Conservation (phyloP, 164 flowering plant genomes). For the Vitis rotundifolia region DNA sequence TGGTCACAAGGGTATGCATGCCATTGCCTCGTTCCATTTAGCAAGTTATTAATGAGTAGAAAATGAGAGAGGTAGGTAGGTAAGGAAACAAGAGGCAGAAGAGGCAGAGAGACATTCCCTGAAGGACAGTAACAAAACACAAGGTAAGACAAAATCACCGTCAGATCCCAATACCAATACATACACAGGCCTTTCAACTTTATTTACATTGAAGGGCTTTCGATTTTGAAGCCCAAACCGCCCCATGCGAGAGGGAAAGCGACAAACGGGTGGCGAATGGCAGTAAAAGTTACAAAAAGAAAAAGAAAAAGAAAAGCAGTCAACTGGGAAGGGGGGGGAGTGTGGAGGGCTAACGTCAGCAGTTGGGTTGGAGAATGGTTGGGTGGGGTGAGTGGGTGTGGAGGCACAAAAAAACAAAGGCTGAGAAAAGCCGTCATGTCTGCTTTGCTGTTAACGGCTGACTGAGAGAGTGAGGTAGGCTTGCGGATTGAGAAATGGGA, state of each 20-base stretch:
- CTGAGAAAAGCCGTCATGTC: slow-evolving; percentile 38
- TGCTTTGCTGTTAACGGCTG: slow-evolving; percentile 22
- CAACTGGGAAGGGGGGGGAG: slow-evolving; percentile 10
- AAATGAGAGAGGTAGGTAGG: background rate
- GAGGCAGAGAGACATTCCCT: slow-evolving; percentile 14
- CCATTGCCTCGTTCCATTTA: no score
- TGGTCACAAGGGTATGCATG: no score
- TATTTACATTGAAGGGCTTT: background rate
- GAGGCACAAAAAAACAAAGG: slow-evolving; percentile 13
- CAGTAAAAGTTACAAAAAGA: background rate
- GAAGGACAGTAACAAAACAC: slow-evolving; percentile 14
- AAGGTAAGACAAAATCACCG: slow-evolving; percentile 23
- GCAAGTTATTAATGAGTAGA: background rate
- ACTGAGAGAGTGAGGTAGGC: background rate
- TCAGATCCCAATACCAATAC: slow-evolving; percentile 30
- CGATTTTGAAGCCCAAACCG: background rate
- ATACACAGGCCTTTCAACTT: background rate
- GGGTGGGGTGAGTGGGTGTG: background rate
- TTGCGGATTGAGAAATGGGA: no score
- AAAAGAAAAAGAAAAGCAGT: slow-evolving; percentile 18
- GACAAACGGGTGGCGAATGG: slow-evolving; percentile 12
- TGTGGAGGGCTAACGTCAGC: slow-evolving; percentile 22
- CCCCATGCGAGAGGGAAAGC: slow-evolving; percentile 6
- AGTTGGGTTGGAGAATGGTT: background rate
- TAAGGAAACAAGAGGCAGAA: background rate